A percentile compares a stretch with the other conserved stretches of the same genome.
Evolutionary conservation across 345 rosid species (phyloP).

Genomic region (Eucalyptus tenuipes): DNA sequence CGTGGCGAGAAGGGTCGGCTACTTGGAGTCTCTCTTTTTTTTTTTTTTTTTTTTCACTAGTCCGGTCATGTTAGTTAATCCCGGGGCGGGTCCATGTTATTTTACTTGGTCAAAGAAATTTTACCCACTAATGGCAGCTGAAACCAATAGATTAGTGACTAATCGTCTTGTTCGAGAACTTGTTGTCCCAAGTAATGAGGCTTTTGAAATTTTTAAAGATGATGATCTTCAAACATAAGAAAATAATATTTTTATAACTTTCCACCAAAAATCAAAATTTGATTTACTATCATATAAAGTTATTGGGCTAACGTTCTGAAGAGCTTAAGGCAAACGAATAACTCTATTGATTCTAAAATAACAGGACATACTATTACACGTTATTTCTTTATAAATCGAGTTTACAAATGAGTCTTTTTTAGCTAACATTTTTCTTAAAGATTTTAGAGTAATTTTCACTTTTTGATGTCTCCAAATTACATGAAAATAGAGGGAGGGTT

Average conservation of each 20-base stretch:
- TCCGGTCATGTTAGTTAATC: background rate
- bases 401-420: background rate
- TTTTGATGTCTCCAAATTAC: background rate
- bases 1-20: background rate
- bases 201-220: background rate
- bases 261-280: background rate
- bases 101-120: background rate
- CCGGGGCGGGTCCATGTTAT: background rate
- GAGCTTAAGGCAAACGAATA: background rate
- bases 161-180: background rate
- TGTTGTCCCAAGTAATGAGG: background rate
- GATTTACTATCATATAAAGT: background rate
- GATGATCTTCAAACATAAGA: background rate
- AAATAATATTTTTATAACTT: background rate
- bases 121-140: background rate
- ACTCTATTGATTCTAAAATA: background rate
- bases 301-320: background rate
- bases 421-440: background rate
- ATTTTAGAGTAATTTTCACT: background rate
- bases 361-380: accelerated
- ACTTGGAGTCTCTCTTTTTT: background rate
- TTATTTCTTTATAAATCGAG: background rate
- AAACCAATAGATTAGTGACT: background rate
- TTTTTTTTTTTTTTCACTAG: no score
- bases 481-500: background rate